Base-by-base conservation (phyloP, 1,284 basidiomycete genomes). In the Erythrobasidium hasegawianum region DNA sequence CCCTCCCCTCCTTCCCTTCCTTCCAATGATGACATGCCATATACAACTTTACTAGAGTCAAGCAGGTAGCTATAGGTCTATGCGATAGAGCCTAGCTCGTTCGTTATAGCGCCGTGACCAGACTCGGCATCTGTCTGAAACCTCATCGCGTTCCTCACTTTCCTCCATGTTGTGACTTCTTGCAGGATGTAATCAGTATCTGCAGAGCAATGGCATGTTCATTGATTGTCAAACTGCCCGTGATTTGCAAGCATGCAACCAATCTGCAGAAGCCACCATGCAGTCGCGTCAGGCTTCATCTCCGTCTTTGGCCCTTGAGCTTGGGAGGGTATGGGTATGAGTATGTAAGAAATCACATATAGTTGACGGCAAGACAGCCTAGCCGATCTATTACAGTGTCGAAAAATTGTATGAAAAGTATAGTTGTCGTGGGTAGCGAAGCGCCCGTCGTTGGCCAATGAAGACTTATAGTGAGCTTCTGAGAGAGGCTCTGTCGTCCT, bases 1-100 rank as follows among this genome's bases (percentile, higher is more conserved):
- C n/a, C n/a, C n/a, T n/a, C n/a, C 7, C 24, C 20, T 9, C 16
- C 52, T 29, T 9, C 50, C 26, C 5, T 29, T 16, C 18, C 5
- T 57, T n/a, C 18, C 14, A 57, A 57, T 57, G 55, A 57, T 57
- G 55, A 57, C 55, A 57, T 39, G 29, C 29, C 26, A 38, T 38
- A 57, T 40, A 57, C n/a, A 24, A 53, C 55, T 41, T 57, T 39
- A 57, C 55, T 57, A 57, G 55, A 57, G 55, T 57, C 55, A 57
- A 57, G 55, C 55, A 29, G 26, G 27, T 33, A 57, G 33, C 33
- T 33, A 14, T 3, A 38, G 7, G 26, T 20, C 18, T 20, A 38
- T 57, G 26, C 55, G n/a, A 33, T 38, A 57, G 55, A n/a, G 33
- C 20, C 52, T 38, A 26, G 55, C 33, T 33, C 33, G 5, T 33